phyloP scores from a whole-genome alignment of 495 filamentous ascomycete species.

The Penicilliopsis zonata region DNA sequence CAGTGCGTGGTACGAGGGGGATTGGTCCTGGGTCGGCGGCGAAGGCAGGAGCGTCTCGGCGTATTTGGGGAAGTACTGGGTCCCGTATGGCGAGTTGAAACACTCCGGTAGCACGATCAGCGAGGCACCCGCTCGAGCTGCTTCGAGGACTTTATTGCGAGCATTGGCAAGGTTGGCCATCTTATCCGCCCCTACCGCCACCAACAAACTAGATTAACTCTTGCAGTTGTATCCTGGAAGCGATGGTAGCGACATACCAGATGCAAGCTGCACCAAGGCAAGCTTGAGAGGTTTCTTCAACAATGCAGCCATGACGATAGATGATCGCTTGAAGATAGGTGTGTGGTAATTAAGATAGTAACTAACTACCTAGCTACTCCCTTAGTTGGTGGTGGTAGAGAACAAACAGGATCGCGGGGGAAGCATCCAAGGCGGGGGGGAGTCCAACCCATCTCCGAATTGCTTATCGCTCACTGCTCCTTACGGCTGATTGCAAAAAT shows the following conservation, averaged over 20 bases:
- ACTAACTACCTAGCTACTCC: too few species aligned
- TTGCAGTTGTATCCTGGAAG: neutral
- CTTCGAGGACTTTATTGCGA: conserved; percentile 71
- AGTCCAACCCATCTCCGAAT: too few species aligned
- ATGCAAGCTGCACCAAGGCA: conserved; percentile 70
- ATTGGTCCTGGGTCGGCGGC: conserved; percentile 55
- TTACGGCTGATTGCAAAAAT: too few species aligned
- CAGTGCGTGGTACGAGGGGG: conserved; percentile 77
- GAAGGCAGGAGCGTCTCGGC: conserved; percentile 78
- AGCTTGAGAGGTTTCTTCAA: conserved; percentile 69
- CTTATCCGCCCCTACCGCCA: conserved; percentile 60
- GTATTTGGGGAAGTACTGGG: conserved; percentile 80
- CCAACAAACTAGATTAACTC: neutral
- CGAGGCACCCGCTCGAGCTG: conserved; percentile 58
- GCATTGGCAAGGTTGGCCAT: conserved; percentile 70
- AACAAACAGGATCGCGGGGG: too few species aligned
- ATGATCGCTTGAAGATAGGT: neutral
- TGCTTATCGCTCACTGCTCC: too few species aligned
- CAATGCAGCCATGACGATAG: conserved; percentile 34
- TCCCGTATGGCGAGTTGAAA: conserved; percentile 97
- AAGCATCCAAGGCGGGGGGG: too few species aligned
- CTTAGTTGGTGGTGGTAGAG: neutral
- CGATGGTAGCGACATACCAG: conserved; percentile 28
- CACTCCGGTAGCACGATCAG: conserved; percentile 61
- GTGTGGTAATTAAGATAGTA: too few species aligned